Percentiles rank a stretch among this genome's conserved stretches.
Evolutionary conservation across 306 rosid species (phyloP).

Genomic region (Trichosanthes cucumerina): DNA sequence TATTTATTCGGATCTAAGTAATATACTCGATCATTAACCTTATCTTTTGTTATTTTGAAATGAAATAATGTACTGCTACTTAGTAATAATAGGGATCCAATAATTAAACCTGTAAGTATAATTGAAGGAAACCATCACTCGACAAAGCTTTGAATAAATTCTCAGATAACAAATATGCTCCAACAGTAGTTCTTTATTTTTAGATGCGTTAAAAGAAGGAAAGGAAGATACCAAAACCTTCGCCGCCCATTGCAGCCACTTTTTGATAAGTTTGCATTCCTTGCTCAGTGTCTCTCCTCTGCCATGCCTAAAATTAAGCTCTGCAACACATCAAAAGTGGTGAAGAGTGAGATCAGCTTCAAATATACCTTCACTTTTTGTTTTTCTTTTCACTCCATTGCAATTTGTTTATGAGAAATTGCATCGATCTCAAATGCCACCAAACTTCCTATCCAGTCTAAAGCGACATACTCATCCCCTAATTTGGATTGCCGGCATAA

Average conservation of each 20-base stretch:
- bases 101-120: background rate
- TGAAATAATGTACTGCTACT: background rate
- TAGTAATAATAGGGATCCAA: background rate
- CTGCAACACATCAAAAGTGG: background rate
- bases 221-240: constrained; percentile 80
- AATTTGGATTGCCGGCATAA: constrained; percentile 47
- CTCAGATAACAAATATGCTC: constrained; percentile 1
- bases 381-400: background rate
- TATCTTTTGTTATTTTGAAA: background rate
- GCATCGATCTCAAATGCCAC: constrained; percentile 8
- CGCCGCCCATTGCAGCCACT: constrained; percentile 31
- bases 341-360: background rate
- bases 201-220: constrained; percentile 6
- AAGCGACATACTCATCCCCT: constrained; percentile 33
- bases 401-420: background rate
- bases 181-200: background rate
- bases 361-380: background rate
- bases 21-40: background rate
- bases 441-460: constrained; percentile 1
- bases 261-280: background rate
- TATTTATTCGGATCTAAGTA: background rate
- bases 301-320: background rate
- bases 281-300: background rate
- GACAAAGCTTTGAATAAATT: constrained; percentile 8
- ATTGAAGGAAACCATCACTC: background rate